Evolutionary conservation across 2,329 filamentous ascomycete genomes (phyloP), one percentile per base, ranked within the genome.

Genomic region (Xylaria sp.): DNA sequence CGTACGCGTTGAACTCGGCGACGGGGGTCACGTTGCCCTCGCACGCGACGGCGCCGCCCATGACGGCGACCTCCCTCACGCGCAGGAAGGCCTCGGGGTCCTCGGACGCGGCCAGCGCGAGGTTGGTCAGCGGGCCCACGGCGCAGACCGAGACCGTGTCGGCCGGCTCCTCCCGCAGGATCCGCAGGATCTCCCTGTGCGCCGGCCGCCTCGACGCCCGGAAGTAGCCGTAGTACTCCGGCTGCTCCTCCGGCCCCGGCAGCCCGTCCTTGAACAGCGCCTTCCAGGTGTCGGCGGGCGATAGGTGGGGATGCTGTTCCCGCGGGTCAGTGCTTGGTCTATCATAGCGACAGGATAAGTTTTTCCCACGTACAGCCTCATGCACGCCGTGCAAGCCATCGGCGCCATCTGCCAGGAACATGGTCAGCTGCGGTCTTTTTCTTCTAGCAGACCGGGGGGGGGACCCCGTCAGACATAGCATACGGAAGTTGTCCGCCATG

Each of bases 1-100:
- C 92, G 68, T 91, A 96, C 52, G 89, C 89, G 77, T 99, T 99
- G 82, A 99, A 99, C 71, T 99, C 94, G 59, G 90, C 91, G 11
- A 88, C 84, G 1, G 94, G 93, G 42, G 85, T 87, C 67, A 90
- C 86, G 72, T 99, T 99, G 63, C 94, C 94, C 46, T 86, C 82
- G 41, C 86, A 76, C 54, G 89, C 80, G 49, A 99, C 83, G 20
- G 90, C 87, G 55, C 94, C 94, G 54, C 93, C 94, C 94, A 99
- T 99, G 43, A 97, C 90, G 3, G 96, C 88, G 2, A 99, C 83
- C 72, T 97, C 92, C 71, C 95, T 96, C 44, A 87, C 90, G 40
- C 86, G 85, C 50, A 99, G 79, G 72, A 99, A 97, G 0, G 92
- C 88, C 72, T 93, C 91, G 0, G 92, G 88, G 63, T 97, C 93